Base-by-base conservation (phyloP, 345 rosid genomes). In the Moricandia arvensis region DNA sequence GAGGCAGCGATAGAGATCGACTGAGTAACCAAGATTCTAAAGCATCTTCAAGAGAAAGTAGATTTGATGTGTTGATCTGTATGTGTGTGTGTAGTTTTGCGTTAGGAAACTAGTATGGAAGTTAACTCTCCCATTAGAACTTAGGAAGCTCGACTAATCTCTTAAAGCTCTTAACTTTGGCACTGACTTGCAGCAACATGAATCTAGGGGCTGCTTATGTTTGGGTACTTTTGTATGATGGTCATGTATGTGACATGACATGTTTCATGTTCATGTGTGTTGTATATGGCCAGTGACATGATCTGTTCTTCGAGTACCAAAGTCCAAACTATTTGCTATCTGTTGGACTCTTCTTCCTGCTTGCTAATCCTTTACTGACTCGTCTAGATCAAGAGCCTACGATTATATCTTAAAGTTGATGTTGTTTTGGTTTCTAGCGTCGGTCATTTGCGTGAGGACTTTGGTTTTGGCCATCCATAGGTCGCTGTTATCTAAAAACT, bases 1-100 rank as follows among this genome's bases (percentile, higher is more conserved):
- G 63, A 72, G 37, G 59, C 11, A 0, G 75, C 60, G 7, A 76
- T 76, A 37, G 30, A 30, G 12, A 71, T 77, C 59, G 76, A 77
- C 34, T 70, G 51, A 55, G 34, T 38, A 8, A 61, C 34, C 45
- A 65, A 55, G 58, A 30, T 45, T 59, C n/a, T 71, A 31, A 7
- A 49, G 49, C 61, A 64, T 43, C 71, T 38, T 16, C 7, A 55
- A 12, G 11, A 30, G 54, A 18, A 53, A 13, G 59, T 12, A 15
- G 31, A 24, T 21, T 37, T 38, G 37, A 11, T 26, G 18, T 55
- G 64, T 53, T 31, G 18, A 57, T 16, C 8, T 31, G n/a, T 38
- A 7, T 57, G 6, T 57, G 4, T 54, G 29, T 55, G 59, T 54
- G 61, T 9, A 27, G 24, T 30, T 26, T 58, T 11, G 61, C 10